Conservation (phyloP, 495 filamentous ascomycete genomes). For the Aspergillus wentii region DNA sequence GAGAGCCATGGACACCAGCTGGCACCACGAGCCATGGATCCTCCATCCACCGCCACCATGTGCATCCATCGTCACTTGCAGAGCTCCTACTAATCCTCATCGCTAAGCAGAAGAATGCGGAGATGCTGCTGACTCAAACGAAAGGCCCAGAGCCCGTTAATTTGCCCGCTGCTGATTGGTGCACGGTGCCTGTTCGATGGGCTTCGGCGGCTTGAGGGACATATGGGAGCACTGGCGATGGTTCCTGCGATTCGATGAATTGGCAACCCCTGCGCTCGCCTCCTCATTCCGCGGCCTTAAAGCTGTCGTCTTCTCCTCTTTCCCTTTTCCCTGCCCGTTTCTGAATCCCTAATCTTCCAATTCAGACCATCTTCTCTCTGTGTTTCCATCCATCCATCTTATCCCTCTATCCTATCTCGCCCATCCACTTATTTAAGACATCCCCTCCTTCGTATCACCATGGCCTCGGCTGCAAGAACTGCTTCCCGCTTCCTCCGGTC, state of each 20-base stretch:
- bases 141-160: not conserved
- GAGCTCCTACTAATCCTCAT: no score
- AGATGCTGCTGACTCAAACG: not conserved
- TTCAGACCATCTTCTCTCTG: conserved; percentile 11
- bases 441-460: no score
- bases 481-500: conserved; percentile 50
- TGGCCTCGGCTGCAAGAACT: conserved; percentile 52
- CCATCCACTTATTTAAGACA: conserved; percentile 8
- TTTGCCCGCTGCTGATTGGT: conserved; percentile 13
- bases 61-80: no score
- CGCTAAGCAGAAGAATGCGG: not conserved
- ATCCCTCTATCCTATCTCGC: conserved; percentile 9
- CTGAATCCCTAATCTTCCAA: not conserved
- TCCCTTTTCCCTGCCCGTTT: conserved; percentile 1
- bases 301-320: conserved; percentile 7
- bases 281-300: conserved; percentile 3
- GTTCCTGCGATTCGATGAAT: no score
- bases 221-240: no score
- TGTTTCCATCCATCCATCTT: conserved; percentile 9
- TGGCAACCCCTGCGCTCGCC: conserved; percentile 10
- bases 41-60: not conserved
- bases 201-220: conserved; percentile 8
- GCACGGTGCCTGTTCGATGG: conserved; percentile 5
- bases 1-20: conserved; percentile 7
- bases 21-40: not conserved